A percentile compares a stretch with the other conserved stretches of the same genome.
phyloP scores from a whole-genome alignment of 345 rosid genomes.

The Ceriops zippeliana region DNA sequence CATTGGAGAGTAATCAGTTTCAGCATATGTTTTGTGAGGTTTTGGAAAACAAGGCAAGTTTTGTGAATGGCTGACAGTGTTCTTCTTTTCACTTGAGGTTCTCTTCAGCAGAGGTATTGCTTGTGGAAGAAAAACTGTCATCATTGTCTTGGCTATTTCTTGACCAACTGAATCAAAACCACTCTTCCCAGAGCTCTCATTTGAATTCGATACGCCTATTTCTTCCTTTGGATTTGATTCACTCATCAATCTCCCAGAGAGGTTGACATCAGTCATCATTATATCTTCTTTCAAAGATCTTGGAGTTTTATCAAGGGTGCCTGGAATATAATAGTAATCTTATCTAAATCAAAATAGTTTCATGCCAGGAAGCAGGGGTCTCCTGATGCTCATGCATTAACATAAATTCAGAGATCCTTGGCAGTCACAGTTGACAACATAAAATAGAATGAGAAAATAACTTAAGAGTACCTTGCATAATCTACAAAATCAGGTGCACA shows the following conservation, averaged over 20 bases:
- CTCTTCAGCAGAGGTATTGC: constrained; percentile 74
- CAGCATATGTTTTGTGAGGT: constrained; percentile 25
- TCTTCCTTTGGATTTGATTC: constrained; percentile 46
- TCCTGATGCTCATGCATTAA: constrained; percentile 12
- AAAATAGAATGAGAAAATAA: constrained; percentile 8
- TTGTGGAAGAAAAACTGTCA: constrained; percentile 84
- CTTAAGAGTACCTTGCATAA: constrained; percentile 46
- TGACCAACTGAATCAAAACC: constrained; percentile 54
- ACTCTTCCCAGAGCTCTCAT: constrained; percentile 37
- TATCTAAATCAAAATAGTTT: constrained; percentile 37
- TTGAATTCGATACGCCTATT: constrained; percentile 36
- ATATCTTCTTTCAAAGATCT: constrained; percentile 31
- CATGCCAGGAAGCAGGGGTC: constrained; percentile 12
- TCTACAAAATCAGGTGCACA: constrained; percentile 65
- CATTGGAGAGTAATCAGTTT: constrained; percentile 24
- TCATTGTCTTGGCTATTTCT: constrained; percentile 66
- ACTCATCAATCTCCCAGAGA: constrained; percentile 34
- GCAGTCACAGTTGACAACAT: constrained; percentile 16
- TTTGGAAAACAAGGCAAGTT: constrained; percentile 21
- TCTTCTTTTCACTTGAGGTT: constrained; percentile 42
- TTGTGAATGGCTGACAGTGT: constrained; percentile 15
- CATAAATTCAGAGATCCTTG: constrained; percentile 8
- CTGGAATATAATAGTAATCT: constrained; percentile 27
- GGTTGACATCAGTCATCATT: constrained; percentile 22
- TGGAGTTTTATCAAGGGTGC: constrained; percentile 17